A percentile compares a stretch with the other conserved stretches of the same genome.
Evolutionary conservation across 2,329 filamentous ascomycete species (phyloP).

Genomic region (Fusarium lyarnte): DNA sequence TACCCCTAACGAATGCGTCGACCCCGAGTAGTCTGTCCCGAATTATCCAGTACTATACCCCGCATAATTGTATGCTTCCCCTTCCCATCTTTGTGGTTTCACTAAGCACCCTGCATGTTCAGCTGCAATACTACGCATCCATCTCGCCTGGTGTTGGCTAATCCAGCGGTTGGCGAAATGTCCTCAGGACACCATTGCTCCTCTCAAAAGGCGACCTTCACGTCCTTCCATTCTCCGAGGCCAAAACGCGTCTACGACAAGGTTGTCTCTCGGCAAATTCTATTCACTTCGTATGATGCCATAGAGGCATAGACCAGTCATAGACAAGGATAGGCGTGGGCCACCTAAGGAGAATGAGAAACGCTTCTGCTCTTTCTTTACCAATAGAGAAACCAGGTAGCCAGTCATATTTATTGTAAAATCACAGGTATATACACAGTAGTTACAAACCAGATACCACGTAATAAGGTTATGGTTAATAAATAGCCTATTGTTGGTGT

Average conservation of each 20-base stretch:
- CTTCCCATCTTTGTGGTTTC: constrained; percentile 12
- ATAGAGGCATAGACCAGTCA: not conserved
- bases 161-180: not conserved
- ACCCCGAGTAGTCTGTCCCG: not conserved
- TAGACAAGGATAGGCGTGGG: not conserved
- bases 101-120: constrained; percentile 8
- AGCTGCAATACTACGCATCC: constrained; percentile 1
- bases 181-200: not conserved
- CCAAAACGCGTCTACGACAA: not conserved
- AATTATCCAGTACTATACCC: not conserved
- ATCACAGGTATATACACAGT: not conserved
- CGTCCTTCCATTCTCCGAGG: not conserved
- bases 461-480: not conserved
- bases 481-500: not conserved
- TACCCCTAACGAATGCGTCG: not conserved
- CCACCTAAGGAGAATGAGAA: not conserved
- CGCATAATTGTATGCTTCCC: constrained; percentile 5
- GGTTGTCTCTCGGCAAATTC: not conserved
- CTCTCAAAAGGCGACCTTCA: not conserved
- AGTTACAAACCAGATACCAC: not conserved
- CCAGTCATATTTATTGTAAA: not conserved
- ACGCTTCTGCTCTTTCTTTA: not conserved
- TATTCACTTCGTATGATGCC: not conserved
- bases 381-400: not conserved
- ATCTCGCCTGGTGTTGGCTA: not conserved